These are phyloP conservation scores for Chaetomium globosum DNA, from an alignment of 2,329 filamentous ascomycete genomes.

Conservation along the genomic window DNA sequence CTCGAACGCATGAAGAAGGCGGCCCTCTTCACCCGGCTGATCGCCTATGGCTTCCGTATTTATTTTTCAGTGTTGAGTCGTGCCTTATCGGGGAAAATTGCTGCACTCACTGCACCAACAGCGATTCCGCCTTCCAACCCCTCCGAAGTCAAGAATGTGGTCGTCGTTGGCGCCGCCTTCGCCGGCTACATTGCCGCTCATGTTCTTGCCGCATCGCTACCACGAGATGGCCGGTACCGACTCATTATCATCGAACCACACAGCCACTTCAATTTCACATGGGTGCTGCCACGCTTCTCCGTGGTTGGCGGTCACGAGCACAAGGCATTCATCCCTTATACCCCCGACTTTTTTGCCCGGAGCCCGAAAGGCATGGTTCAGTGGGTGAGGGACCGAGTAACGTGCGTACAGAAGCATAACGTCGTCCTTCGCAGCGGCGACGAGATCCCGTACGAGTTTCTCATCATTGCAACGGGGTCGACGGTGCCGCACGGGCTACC, in stretches of 20 bases:
- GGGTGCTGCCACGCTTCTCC: slow-evolving; percentile 61
- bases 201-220: slow-evolving; percentile 53
- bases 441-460: slow-evolving; percentile 55
- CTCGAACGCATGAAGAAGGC: slow-evolving; percentile 23
- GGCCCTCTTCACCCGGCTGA: slow-evolving; percentile 25
- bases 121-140: slow-evolving; percentile 14
- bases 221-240: slow-evolving; percentile 50
- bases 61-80: slow-evolving; percentile 20
- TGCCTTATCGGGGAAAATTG: slow-evolving; percentile 18
- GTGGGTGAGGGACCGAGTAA: slow-evolving; percentile 41
- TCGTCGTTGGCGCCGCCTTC: slow-evolving; percentile 62
- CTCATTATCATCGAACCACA: slow-evolving; percentile 62
- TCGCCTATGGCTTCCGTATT: slow-evolving; percentile 24
- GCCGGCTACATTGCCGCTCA: slow-evolving; percentile 55
- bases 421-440: slow-evolving; percentile 50
- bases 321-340: slow-evolving; percentile 63
- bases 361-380: slow-evolving; percentile 35
- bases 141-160: slow-evolving; percentile 47
- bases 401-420: slow-evolving; percentile 42
- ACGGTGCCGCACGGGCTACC: slow-evolving; percentile 50
- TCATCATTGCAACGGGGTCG: slow-evolving; percentile 61
- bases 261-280: slow-evolving; percentile 63
- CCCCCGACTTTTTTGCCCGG: slow-evolving; percentile 26
- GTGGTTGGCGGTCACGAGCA: slow-evolving; percentile 59
- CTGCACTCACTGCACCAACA: slow-evolving; percentile 7